phyloP scores from a whole-genome alignment of 2,329 filamentous ascomycete species.

The Gliomastix tumulicola region DNA sequence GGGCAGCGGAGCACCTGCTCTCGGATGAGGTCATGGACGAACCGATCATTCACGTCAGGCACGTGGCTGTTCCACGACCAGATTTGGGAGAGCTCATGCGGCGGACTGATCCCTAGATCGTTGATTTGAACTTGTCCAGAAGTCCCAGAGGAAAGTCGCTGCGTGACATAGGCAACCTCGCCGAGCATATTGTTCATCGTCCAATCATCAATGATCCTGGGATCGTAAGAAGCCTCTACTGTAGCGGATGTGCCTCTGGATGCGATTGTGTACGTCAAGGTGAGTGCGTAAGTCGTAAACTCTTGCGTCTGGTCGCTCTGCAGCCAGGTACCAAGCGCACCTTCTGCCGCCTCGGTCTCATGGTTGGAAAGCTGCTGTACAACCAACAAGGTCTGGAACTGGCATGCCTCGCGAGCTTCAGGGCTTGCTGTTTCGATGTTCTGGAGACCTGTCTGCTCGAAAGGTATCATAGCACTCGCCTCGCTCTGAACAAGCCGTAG shows the following conservation, averaged over 20 bases:
- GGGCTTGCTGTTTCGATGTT: constrained; percentile 11
- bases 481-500: constrained; percentile 9
- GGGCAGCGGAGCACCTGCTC: constrained; percentile 11
- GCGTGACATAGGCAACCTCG: neutral
- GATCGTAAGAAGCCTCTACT: too few relatives aligned
- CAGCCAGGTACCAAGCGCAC: constrained; percentile 4
- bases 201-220: too few relatives aligned
- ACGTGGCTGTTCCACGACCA: neutral
- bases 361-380: too few relatives aligned
- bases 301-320: constrained; percentile 1
- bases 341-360: too few relatives aligned
- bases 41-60: neutral
- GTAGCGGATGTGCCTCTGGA: too few relatives aligned
- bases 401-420: constrained; percentile 4
- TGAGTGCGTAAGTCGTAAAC: neutral
- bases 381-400: constrained; percentile 11
- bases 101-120: too few relatives aligned
- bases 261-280: too few relatives aligned
- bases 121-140: too few relatives aligned
- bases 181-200: too few relatives aligned
- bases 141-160: too few relatives aligned
- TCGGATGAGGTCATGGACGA: constrained; percentile 1
- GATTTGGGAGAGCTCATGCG: neutral
- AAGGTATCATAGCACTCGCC: constrained; percentile 10
- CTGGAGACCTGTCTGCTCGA: constrained; percentile 16